These are phyloP conservation scores for Termitomyces sp. DNA, from an alignment of 768 basidiomycete genomes.

Conservation along the genomic window DNA sequence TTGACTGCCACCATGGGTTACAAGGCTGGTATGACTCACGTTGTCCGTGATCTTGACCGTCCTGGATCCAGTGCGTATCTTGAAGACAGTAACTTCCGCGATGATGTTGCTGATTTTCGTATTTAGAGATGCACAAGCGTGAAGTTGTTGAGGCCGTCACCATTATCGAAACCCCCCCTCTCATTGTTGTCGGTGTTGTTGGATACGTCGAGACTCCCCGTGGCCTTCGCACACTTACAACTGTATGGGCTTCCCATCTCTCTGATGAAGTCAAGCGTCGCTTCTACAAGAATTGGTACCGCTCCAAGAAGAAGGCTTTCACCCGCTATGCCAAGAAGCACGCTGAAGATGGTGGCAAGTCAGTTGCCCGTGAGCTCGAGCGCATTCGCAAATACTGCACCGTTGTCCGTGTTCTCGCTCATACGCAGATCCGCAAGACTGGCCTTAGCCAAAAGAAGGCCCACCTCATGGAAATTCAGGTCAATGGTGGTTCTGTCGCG, in stretches of 20 bases:
- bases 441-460: conserved; percentile 99
- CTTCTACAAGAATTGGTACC: conserved; percentile 99
- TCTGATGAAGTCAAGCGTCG: conserved; percentile 97
- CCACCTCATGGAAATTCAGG: conserved; percentile 99
- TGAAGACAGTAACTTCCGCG: background rate
- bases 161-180: conserved; percentile 92
- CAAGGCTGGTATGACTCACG: conserved; percentile 99
- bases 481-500: conserved; percentile 92
- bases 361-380: conserved; percentile 92
- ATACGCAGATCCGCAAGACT: conserved; percentile 98
- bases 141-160: conserved; percentile 98
- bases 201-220: conserved; percentile 99
- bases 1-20: conserved; percentile 98
- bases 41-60: conserved; percentile 98
- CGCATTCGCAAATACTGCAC: conserved; percentile 99
- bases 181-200: conserved; percentile 96
- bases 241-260: conserved; percentile 97
- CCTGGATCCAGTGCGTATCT: conserved; percentile 94
- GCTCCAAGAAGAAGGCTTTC: conserved; percentile 99
- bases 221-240: conserved; percentile 96
- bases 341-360: conserved; percentile 91
- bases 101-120: background rate
- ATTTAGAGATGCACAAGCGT: conserved; percentile 97
- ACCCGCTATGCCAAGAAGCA: conserved; percentile 99
- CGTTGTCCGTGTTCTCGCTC: conserved; percentile 97